Conservation (phyloP, 2,329 filamentous ascomycete species). For the Fusarium napiforme region DNA sequence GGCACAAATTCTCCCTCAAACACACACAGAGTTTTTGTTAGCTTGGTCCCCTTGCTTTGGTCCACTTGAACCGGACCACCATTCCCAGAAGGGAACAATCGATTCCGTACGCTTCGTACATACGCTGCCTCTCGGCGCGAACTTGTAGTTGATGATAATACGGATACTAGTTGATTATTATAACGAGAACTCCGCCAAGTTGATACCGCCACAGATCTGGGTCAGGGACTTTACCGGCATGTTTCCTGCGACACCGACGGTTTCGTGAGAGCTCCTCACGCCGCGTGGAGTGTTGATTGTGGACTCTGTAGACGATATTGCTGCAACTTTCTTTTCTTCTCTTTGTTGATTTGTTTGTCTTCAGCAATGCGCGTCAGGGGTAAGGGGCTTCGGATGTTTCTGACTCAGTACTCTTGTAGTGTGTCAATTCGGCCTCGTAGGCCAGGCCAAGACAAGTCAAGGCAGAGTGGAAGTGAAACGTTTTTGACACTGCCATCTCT, state of each 20-base stretch:
- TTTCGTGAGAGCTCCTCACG: slow-evolving; percentile 18
- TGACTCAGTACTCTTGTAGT: slow-evolving; percentile 6
- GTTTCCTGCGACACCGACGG: slow-evolving; percentile 19
- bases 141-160: neutral
- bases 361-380: slow-evolving; percentile 17
- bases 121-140: neutral
- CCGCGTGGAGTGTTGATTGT: neutral
- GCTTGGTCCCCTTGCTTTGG: slow-evolving; percentile 4
- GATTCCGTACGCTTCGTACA: neutral
- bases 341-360: slow-evolving; percentile 15
- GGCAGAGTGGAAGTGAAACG: neutral
- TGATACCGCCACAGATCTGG: slow-evolving; percentile 23
- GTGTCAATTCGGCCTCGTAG: neutral
- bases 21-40: neutral
- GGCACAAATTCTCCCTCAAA: slow-evolving; percentile 5
- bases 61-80: slow-evolving; percentile 15
- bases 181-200: slow-evolving; percentile 1
- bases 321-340: neutral
- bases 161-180: neutral
- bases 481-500: slow-evolving; percentile 10
- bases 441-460: neutral
- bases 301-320: neutral
- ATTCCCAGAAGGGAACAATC: slow-evolving; percentile 3
- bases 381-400: neutral
- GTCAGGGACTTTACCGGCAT: neutral